Evolutionary conservation across 116 monocot species (phyloP).

Genomic region (Dioscorea cayenensis): DNA sequence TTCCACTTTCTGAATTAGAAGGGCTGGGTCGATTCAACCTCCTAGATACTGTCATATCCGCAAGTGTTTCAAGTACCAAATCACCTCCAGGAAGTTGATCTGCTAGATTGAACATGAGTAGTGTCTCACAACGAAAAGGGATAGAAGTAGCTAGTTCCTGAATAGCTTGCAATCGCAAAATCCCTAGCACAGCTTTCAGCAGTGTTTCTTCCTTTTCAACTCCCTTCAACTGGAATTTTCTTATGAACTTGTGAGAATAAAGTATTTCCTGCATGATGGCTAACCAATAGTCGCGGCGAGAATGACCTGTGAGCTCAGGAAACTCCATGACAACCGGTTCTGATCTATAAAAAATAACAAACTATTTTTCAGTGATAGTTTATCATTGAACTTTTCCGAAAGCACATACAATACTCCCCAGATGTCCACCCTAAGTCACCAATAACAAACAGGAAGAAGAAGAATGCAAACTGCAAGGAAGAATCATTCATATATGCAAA

Average conservation of each 20-base stretch:
- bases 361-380: background rate
- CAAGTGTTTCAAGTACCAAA: slow-evolving; percentile 80
- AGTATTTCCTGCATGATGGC: slow-evolving; percentile 76
- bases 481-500: background rate
- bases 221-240: slow-evolving; percentile 55
- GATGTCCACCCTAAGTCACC: too few species aligned
- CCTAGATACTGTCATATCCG: slow-evolving; percentile 38
- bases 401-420: background rate
- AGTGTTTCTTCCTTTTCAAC: slow-evolving; percentile 80
- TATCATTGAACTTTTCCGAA: background rate
- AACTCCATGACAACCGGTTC: slow-evolving; percentile 93
- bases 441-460: too few species aligned
- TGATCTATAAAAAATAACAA: slow-evolving; percentile 41
- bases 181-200: slow-evolving; percentile 68
- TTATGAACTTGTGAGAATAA: slow-evolving; percentile 73
- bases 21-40: slow-evolving; percentile 20
- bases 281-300: slow-evolving; percentile 95
- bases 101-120: slow-evolving; percentile 91
- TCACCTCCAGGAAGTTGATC: slow-evolving; percentile 97
- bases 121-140: slow-evolving; percentile 44
- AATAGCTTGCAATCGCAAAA: slow-evolving; percentile 86
- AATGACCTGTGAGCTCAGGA: slow-evolving; percentile 89
- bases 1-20: slow-evolving; percentile 28
- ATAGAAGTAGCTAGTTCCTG: slow-evolving; percentile 44
- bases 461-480: background rate